Percentiles rank a stretch among this genome's conserved stretches.
phyloP scores from a whole-genome alignment of 345 rosid species.

The Eucalyptus melliodora region DNA sequence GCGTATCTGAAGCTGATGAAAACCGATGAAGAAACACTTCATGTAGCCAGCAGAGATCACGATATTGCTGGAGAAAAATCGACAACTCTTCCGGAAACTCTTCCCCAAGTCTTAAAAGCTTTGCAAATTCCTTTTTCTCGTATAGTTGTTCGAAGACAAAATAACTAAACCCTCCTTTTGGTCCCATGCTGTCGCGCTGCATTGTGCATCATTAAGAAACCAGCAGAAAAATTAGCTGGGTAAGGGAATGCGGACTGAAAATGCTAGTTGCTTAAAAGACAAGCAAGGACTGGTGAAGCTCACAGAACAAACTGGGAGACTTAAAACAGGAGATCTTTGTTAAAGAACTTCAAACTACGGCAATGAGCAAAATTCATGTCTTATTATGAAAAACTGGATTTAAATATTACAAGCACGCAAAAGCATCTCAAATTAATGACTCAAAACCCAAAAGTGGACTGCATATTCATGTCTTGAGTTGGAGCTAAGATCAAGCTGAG shows the following conservation, averaged over 20 bases:
- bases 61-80: constrained; percentile 56
- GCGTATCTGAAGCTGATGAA: constrained; percentile 80
- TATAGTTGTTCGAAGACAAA: constrained; percentile 74
- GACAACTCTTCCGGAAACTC: constrained; percentile 78
- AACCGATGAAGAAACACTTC: constrained; percentile 78
- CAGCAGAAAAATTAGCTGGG: neutral
- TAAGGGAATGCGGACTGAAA: neutral
- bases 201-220: neutral
- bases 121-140: constrained; percentile 53
- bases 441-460: neutral
- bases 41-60: constrained; percentile 77
- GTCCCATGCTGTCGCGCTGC: constrained; percentile 89
- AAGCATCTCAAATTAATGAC: neutral
- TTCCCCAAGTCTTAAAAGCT: constrained; percentile 89
- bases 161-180: constrained; percentile 86
- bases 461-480: neutral
- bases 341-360: neutral
- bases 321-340: neutral
- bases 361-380: neutral
- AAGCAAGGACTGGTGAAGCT: neutral
- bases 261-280: neutral
- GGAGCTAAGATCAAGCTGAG: neutral
- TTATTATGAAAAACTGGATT: neutral
- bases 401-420: neutral
- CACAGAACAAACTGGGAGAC: neutral